Conservation (phyloP, 768 basidiomycete genomes). For the Lactifluus pinguis region DNA sequence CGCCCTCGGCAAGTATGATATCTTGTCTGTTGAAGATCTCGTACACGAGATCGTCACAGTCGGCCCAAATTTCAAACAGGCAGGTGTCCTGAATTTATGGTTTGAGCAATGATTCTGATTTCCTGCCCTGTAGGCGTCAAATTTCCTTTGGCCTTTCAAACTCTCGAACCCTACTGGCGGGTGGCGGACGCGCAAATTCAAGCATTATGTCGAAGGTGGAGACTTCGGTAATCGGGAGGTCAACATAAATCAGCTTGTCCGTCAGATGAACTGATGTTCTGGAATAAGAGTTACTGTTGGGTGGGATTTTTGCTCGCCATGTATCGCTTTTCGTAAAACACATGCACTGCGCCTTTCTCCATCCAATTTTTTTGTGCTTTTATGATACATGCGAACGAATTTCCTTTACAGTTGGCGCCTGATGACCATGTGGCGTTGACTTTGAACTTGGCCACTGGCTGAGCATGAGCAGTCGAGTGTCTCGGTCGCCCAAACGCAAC, state of each 20-base stretch:
- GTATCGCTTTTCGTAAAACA: slow-evolving; percentile 28
- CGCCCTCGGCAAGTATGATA: slow-evolving; percentile 85
- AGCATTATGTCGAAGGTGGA: slow-evolving; percentile 91
- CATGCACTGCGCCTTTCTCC: slow-evolving; percentile 16
- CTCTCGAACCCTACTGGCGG: slow-evolving; percentile 98
- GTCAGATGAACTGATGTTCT: slow-evolving; percentile 73
- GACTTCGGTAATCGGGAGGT: slow-evolving; percentile 95
- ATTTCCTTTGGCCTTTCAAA: slow-evolving; percentile 99
- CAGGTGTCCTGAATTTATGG: slow-evolving; percentile 26
- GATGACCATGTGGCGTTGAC: background rate
- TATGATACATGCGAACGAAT: slow-evolving; percentile 10
- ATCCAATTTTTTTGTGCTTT: background rate
- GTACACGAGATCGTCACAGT: slow-evolving; percentile 93
- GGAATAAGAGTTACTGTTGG: slow-evolving; percentile 1
- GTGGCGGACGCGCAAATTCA: slow-evolving; percentile 97
- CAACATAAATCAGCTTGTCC: slow-evolving; percentile 96
- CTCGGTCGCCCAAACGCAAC: background rate
- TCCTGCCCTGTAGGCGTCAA: slow-evolving; percentile 44
- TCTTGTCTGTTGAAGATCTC: slow-evolving; percentile 94
- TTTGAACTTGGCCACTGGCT: background rate
- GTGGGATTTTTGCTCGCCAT: slow-evolving; percentile 1
- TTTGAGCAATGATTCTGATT: background rate
- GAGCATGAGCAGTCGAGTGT: background rate
- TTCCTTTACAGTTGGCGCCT: background rate
- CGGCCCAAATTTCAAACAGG: slow-evolving; percentile 99